phyloP scores from a whole-genome alignment of 176 grass and related monocot species.

The Rhynchospora pubera region DNA sequence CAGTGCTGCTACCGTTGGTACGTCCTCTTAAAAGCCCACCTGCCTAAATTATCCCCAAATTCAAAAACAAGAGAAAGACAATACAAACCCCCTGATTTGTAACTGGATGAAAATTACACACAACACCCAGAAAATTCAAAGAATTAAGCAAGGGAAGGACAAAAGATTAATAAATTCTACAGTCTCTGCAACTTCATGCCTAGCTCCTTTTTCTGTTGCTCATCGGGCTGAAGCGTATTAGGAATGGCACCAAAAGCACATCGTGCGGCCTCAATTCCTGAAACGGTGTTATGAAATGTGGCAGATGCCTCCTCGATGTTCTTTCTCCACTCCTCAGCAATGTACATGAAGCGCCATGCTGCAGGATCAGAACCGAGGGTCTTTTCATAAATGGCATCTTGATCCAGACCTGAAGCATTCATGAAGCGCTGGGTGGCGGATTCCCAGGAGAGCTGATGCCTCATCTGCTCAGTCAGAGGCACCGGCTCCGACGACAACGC shows the following conservation, averaged over 20 bases:
- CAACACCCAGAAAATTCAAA: not conserved
- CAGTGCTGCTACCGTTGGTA: not conserved
- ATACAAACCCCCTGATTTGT: not conserved
- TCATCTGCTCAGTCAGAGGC: slow-evolving; percentile 51
- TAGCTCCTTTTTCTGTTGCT: slow-evolving; percentile 76
- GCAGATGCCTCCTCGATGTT: slow-evolving; percentile 76
- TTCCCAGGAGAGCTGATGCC: slow-evolving; percentile 87
- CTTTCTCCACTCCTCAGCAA: slow-evolving; percentile 56
- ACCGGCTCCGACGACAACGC: slow-evolving; percentile 48
- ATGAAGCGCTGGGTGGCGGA: slow-evolving; percentile 84
- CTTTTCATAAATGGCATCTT: slow-evolving; percentile 20
- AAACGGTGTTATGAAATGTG: slow-evolving; percentile 66
- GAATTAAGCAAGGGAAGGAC: slow-evolving; percentile 3
- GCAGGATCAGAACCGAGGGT: slow-evolving; percentile 9
- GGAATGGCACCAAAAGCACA: slow-evolving; percentile 88
- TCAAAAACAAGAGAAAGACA: slow-evolving; percentile 1
- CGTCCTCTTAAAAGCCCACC: not conserved
- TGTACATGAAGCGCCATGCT: slow-evolving; percentile 45
- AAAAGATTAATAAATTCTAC: slow-evolving; percentile 10
- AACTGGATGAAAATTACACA: not conserved
- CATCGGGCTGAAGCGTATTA: slow-evolving; percentile 67
- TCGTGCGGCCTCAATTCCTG: slow-evolving; percentile 64
- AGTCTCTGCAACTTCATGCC: slow-evolving; percentile 40
- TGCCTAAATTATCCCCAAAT: slow-evolving; percentile 1
- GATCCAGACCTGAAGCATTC: slow-evolving; percentile 43